phyloP scores from a whole-genome alignment of 2,329 filamentous ascomycete species.

The Didymella glomerata region DNA sequence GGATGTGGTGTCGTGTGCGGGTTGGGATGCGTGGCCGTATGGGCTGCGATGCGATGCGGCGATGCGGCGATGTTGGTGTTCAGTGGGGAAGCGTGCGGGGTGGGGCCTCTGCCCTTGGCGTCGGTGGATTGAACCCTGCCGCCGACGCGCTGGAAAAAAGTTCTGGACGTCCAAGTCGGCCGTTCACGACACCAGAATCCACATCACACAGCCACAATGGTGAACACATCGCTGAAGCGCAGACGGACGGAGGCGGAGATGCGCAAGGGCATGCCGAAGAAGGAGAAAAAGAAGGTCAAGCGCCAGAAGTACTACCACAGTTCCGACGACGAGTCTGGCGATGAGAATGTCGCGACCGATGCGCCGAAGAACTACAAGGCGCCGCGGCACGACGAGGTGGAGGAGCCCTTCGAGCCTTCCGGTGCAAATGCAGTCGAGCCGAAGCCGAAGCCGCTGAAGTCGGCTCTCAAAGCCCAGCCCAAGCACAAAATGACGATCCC shows the following conservation, averaged over 20 bases:
- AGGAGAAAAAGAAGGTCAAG: conserved; percentile 66
- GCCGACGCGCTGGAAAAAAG: conserved; percentile 35
- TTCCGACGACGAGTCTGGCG: conserved; percentile 68
- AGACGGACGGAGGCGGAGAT: conserved; percentile 68
- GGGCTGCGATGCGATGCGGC: background rate
- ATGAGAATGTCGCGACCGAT: conserved; percentile 49
- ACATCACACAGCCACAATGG: conserved; percentile 40
- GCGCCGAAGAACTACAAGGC: conserved; percentile 57
- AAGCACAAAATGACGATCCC: conserved; percentile 36
- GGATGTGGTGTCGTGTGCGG: conserved; percentile 17
- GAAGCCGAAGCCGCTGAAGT: conserved; percentile 27
- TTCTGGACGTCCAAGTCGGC: conserved; percentile 16
- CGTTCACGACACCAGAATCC: conserved; percentile 6
- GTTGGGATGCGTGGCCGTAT: conserved; percentile 6
- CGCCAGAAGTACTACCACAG: conserved; percentile 71
- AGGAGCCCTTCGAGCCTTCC: conserved; percentile 46
- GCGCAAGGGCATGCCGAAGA: conserved; percentile 61
- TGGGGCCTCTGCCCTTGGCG: conserved; percentile 36
- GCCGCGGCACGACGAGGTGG: conserved; percentile 56
- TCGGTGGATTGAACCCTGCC: conserved; percentile 34
- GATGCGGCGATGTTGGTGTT: conserved; percentile 29
- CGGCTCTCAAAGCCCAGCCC: conserved; percentile 29
- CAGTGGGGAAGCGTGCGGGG: conserved; percentile 33
- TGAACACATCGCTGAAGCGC: conserved; percentile 59
- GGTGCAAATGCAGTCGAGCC: conserved; percentile 35